Conservation (phyloP, 2,329 filamentous ascomycete species). For the Colletotrichum musae region DNA sequence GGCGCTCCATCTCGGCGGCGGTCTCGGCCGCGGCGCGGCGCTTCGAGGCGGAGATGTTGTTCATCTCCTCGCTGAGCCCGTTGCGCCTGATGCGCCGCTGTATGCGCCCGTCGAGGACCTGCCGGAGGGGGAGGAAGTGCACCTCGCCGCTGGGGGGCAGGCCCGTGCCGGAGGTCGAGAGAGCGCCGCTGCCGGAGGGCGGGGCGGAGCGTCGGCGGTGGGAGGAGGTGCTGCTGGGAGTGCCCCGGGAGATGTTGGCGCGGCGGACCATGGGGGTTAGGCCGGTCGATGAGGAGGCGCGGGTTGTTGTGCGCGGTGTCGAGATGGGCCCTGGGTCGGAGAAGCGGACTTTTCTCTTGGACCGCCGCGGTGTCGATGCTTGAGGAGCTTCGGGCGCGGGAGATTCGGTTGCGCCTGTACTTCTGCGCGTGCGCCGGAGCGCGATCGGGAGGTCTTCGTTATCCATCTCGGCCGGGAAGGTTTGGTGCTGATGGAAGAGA, state of each 20-base stretch:
- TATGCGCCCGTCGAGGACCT: conserved; percentile 70
- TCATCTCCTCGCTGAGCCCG: conserved; percentile 71
- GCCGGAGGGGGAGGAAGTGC: conserved; percentile 65
- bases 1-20: conserved; percentile 62
- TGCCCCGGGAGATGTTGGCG: conserved; percentile 56
- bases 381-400: background rate
- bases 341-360: conserved; percentile 69
- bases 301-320: conserved; percentile 42
- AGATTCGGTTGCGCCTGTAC: conserved; percentile 31
- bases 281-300: conserved; percentile 58
- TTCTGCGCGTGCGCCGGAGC: conserved; percentile 68
- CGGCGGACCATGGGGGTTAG: conserved; percentile 72
- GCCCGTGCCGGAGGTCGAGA: conserved; percentile 28
- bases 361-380: conserved; percentile 43
- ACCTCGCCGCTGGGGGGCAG: conserved; percentile 53
- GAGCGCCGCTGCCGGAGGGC: conserved; percentile 42
- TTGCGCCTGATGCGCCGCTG: conserved; percentile 71
- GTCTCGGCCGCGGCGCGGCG: conserved; percentile 55
- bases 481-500: background rate
- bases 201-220: conserved; percentile 64
- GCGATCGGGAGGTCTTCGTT: conserved; percentile 66
- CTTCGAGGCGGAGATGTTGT: conserved; percentile 64
- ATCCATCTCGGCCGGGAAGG: conserved; percentile 48
- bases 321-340: conserved; percentile 67
- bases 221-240: conserved; percentile 48